phyloP scores from a whole-genome alignment of 306 rosid species.

The Dalbergia cultrata region DNA sequence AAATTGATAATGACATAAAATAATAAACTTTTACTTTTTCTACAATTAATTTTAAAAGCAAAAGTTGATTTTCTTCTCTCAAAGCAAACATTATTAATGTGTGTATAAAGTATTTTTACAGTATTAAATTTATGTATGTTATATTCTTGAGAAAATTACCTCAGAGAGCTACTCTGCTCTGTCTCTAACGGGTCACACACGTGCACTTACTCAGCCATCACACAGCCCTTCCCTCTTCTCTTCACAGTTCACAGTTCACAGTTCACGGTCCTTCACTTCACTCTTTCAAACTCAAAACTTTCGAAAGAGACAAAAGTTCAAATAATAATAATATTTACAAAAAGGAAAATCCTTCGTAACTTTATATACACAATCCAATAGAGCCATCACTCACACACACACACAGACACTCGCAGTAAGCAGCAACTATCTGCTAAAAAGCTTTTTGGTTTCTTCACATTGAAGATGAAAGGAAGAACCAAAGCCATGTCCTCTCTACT shows the following conservation, averaged over 20 bases:
- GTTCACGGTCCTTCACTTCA: background rate
- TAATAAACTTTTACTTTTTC: too few relatives aligned
- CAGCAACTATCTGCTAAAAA: constrained; percentile 10
- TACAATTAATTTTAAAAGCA: too few relatives aligned
- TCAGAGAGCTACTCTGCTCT: too few relatives aligned
- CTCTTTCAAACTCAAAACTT: background rate
- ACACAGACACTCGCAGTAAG: background rate
- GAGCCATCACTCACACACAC: background rate
- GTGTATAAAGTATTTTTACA: too few relatives aligned
- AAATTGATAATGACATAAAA: too few relatives aligned
- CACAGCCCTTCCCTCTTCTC: too few relatives aligned
- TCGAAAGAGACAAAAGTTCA: constrained; percentile 38
- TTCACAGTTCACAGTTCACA: background rate
- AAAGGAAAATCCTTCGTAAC: constrained; percentile 24
- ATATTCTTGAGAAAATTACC: too few relatives aligned
- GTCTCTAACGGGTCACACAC: background rate
- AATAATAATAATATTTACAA: background rate
- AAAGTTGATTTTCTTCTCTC: too few relatives aligned
- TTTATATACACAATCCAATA: background rate
- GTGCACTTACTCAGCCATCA: background rate
- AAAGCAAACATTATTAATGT: too few relatives aligned
- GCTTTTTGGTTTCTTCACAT: constrained; percentile 32
- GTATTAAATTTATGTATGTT: too few relatives aligned
- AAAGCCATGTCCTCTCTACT: constrained; percentile 40
- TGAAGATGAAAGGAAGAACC: constrained; percentile 23